phyloP scores from a whole-genome alignment of 257 asterid species.

The Nicotiana tomentosiformis region DNA sequence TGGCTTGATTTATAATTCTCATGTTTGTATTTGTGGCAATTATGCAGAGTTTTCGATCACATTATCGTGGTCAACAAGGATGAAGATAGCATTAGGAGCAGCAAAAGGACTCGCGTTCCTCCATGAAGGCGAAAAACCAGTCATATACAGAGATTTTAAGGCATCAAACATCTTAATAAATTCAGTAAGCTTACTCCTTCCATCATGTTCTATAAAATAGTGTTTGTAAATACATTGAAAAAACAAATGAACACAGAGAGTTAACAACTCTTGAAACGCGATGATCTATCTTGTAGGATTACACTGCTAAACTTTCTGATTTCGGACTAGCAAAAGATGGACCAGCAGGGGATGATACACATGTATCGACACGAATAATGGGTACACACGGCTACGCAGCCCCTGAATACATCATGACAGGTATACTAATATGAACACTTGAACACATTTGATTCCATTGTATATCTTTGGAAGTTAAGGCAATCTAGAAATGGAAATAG shows the following conservation, averaged over 20 bases:
- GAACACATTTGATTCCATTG: neutral
- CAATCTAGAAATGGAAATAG: neutral
- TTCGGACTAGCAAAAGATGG: constrained; percentile 16
- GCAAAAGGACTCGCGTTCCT: constrained; percentile 14
- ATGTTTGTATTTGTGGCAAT: neutral
- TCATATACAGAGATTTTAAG: constrained; percentile 15
- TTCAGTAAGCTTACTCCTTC: neutral
- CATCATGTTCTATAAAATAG: neutral
- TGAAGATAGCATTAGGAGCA: constrained; percentile 15
- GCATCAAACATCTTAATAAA: constrained; percentile 10
- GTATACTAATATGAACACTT: neutral
- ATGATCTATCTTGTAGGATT: constrained; percentile 1
- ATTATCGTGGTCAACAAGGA: constrained; percentile 8
- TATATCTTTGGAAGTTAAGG: neutral
- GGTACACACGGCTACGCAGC: constrained; percentile 13
- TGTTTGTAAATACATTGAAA: neutral
- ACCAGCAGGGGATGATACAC: constrained; percentile 12
- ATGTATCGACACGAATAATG: constrained; percentile 13
- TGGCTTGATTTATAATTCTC: neutral
- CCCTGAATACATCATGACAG: constrained; percentile 16
- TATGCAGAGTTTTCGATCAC: constrained; percentile 6
- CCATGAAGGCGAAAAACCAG: constrained; percentile 14
- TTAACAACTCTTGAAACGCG: neutral
- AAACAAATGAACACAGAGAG: neutral
- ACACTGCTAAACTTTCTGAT: constrained; percentile 13